Conservation (phyloP, 768 basidiomycete species). For the Naematelia encephala region DNA sequence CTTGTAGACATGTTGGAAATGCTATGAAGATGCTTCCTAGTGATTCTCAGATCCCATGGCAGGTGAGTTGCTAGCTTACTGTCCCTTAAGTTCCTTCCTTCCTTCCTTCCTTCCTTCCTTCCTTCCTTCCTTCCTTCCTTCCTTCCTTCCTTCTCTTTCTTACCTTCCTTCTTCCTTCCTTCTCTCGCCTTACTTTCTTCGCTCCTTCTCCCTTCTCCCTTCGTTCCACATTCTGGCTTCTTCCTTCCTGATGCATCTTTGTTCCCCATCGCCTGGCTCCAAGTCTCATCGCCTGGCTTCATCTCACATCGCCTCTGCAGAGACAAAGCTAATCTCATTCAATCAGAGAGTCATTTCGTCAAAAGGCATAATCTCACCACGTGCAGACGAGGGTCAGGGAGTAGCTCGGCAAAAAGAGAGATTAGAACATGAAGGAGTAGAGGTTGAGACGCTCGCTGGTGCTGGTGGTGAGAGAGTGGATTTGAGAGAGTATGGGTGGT, state of each 20-base stretch:
- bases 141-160: background rate
- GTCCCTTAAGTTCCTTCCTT: background rate
- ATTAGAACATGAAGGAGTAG: slow-evolving; percentile 76
- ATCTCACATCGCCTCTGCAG: background rate
- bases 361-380: slow-evolving; percentile 59
- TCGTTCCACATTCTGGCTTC: background rate
- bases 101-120: background rate
- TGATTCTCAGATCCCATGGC: slow-evolving; percentile 46
- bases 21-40: slow-evolving; percentile 41
- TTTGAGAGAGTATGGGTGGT: slow-evolving; percentile 50
- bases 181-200: background rate
- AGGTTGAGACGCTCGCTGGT: slow-evolving; percentile 63
- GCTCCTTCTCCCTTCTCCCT: background rate
- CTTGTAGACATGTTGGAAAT: slow-evolving; percentile 45
- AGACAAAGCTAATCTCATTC: background rate
- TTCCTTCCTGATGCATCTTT: background rate
- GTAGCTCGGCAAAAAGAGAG: slow-evolving; percentile 72
- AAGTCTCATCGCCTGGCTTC: background rate
- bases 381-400: slow-evolving; percentile 77
- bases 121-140: background rate
- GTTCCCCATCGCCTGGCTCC: too few relatives aligned
- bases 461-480: slow-evolving; percentile 57
- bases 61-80: slow-evolving; percentile 40
- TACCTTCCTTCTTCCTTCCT: background rate
- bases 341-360: slow-evolving; percentile 45